Conservation (phyloP, 371 early-diverging fungal species). For the Apophysomyces variabilis region DNA sequence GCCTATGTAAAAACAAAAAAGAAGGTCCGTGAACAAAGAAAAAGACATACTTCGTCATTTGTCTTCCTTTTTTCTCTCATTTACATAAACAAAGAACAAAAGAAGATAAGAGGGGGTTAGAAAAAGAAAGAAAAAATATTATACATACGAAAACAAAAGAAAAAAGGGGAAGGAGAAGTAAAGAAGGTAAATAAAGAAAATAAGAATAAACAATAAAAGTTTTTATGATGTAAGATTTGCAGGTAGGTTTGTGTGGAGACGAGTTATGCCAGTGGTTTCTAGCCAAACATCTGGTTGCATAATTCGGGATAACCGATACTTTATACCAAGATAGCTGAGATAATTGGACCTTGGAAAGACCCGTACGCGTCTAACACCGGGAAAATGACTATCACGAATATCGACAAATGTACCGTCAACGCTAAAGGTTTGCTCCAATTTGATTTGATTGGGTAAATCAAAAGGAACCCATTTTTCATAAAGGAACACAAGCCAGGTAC, state of each 20-base stretch:
- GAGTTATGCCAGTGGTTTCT: slow-evolving; percentile 10
- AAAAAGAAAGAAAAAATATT: too few species aligned
- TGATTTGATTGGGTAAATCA: slow-evolving; percentile 34
- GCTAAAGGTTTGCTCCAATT: slow-evolving; percentile 41
- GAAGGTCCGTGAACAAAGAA: too few species aligned
- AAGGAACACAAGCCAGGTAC: slow-evolving; percentile 44
- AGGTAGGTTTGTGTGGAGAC: neutral
- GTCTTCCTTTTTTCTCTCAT: too few species aligned
- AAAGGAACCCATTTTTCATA: slow-evolving; percentile 44
- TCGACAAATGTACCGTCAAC: slow-evolving; percentile 44
- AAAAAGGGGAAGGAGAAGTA: neutral
- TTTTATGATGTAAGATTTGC: too few species aligned
- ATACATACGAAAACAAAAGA: too few species aligned
- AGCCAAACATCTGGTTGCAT: slow-evolving; percentile 47
- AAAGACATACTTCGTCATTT: too few species aligned
- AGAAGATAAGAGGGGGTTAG: too few species aligned
- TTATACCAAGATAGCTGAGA: slow-evolving; percentile 43
- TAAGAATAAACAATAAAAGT: neutral
- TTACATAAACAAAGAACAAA: too few species aligned
- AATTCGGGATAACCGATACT: slow-evolving; percentile 42
- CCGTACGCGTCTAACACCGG: slow-evolving; percentile 36
- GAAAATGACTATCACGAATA: slow-evolving; percentile 38
- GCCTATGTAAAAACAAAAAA: too few species aligned
- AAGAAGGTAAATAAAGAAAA: neutral
- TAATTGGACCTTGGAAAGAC: slow-evolving; percentile 42